A percentile compares a stretch with the other conserved stretches of the same genome.
These are phyloP conservation scores for Trichocladium antarcticum DNA, from an alignment of 495 filamentous ascomycete genomes.

Conservation along the genomic window DNA sequence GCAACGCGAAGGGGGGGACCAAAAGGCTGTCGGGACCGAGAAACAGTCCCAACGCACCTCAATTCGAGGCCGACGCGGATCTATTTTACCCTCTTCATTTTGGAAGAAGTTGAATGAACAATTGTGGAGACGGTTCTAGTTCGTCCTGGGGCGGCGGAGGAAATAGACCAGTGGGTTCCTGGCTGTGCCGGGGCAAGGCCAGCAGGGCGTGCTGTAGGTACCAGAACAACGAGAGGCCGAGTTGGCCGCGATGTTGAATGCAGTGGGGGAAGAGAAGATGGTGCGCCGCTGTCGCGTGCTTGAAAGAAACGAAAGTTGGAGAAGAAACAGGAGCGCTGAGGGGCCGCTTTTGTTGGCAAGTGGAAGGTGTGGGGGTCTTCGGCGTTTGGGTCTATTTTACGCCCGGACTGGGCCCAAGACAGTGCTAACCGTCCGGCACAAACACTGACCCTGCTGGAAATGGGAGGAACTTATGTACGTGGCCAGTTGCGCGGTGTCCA, in stretches of 20 bases:
- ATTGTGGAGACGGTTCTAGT: neutral
- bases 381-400: too few relatives aligned
- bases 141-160: neutral
- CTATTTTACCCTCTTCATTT: constrained; percentile 11
- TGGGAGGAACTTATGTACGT: too few relatives aligned
- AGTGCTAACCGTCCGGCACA: too few relatives aligned
- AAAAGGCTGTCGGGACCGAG: neutral
- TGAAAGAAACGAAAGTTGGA: too few relatives aligned
- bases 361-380: too few relatives aligned
- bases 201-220: neutral
- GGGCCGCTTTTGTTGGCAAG: too few relatives aligned
- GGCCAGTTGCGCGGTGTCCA: too few relatives aligned
- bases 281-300: neutral
- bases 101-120: neutral
- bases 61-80: neutral
- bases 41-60: constrained; percentile 11
- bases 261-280: neutral
- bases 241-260: neutral
- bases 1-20: neutral
- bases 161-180: neutral
- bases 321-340: too few relatives aligned
- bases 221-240: neutral
- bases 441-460: too few relatives aligned
- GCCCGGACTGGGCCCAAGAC: too few relatives aligned
- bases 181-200: neutral